Evolutionary conservation across 495 filamentous ascomycete species (phyloP), one percentile per base, ranked within the genome.

Genomic region (Trichoderma gamsii): DNA sequence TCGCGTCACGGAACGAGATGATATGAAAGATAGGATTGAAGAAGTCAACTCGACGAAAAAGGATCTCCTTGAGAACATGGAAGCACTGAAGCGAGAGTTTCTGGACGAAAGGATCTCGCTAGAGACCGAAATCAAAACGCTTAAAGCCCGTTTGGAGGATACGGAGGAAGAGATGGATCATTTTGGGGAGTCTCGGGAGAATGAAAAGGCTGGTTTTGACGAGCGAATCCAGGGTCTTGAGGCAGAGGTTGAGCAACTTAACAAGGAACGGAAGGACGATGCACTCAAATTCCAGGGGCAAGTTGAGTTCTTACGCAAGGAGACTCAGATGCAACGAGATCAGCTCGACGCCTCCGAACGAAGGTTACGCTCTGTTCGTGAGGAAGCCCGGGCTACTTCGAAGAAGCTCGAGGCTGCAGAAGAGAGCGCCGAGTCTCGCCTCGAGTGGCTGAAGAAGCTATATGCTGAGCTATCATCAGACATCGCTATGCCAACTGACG

Each of bases 11-110:
- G 80, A 85, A 4, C 86, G 90, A 72, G 83, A 87, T 35, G 82
- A 89, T 49, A 86, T 91, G 41, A 88, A 86, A 70, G 82, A 86
- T 61, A 88, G 88, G 69, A 85, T 92, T 56, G 88, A 94, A 70
- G 92, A 97, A 74, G 90, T 84, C 15, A 89, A 92, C 69, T 93
- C 91, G 3, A 99, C 91, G 0, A 99, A 99, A 77, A 87, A 91
- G 73, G 95, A 99, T 73, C 85, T 99, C 1, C 86, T 99, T 75
- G 90, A 90, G 51, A 99, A 99, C 73, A 88, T 99, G 75, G 92
- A 97, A 72, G 91, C 93, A 41, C 85, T 92, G 41, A 91, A 96
- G 74, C 87, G 87, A 38, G 94, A 98, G 73, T 97, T 97, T 72
- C 83, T 89, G 56, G 87, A 87, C 66, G 93, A 98, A 76, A 87